Base-by-base conservation (phyloP, 345 rosid genomes). In the Hibiscus trionum region DNA sequence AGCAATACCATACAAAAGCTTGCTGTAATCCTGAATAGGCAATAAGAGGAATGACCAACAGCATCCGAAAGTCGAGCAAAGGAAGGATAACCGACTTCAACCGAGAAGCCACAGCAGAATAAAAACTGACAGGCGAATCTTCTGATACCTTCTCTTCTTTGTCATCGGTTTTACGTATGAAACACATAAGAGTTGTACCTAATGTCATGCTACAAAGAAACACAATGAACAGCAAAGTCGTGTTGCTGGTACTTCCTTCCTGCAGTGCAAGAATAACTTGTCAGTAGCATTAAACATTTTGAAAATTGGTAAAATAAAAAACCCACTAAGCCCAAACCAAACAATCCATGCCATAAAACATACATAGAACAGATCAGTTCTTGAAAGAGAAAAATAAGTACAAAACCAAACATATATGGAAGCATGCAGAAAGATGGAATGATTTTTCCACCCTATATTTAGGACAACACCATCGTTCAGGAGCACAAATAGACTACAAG, bases 21-120 rank as follows among this genome's bases (percentile, higher is more conserved):
- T 93, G 98, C 72, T 93, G 98, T 70, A 91, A 77, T 77, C 97
- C 98, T 69, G 96, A 91, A 79, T 93, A 93, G 46, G 94, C 93
- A 68, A 90, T 84, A 31, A 93, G 91, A 33, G 97, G 98, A 53
- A 91, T 83, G 75, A 90, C 80, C 78, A 93, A 78, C 46, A 90
- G 69, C 98, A 93, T 93, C 78, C 93, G 83, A 60, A 70, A 16
- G 66, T 91, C 91, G 44, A 87, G 83, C 84, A 93, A 76, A 61
- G 93, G 97, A 71, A 82, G 79, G 64, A 88, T 84, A 69, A 91
- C 86, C 71, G 82, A 82, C 82, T 81, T 88, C 42, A 80, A 80
- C 73, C 85, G 78, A 35, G 88, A 85, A 63, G 70, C 72, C 72
- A 89, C 61, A 27, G 85, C 76, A 35, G 90, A 87, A 83, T 16